Evolutionary conservation across 148 eudicot genomes (phyloP), one percentile per base, ranked within the genome.

Genomic region (Cornus controversa): DNA sequence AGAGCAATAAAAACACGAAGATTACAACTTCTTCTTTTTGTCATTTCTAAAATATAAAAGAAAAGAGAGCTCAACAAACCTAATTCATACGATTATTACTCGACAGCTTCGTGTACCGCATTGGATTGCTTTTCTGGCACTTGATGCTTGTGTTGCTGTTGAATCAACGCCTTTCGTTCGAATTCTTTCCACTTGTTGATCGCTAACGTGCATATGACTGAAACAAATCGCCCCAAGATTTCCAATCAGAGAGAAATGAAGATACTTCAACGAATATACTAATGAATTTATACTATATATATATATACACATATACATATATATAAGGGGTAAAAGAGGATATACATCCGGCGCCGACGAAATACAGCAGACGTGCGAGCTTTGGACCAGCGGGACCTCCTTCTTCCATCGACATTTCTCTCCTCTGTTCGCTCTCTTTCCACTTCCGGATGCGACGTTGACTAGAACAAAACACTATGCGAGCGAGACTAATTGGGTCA

Each of bases 321-420:
- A 8, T 40, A 9, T 40, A 0, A 6, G 45, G 45, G 45, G 42
- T 37, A 6, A 40, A 40, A 54, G 14, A 66, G 2, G 47, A 0
- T 40, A 5, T 79, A 86, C 90, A 77, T 78, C 86, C 90, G 80
- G 90, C 87, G 64, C 84, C 90, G 65, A 69, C 82, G 81, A 87
- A 87, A 68, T 78, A 80, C 65, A 85, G 77, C 69, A 84, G 76
- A n/a, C 90, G 87, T 6, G 65, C 68, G 11, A 87, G 71, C 80
- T 87, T 87, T 9, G 45, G 45, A 40, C 45, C 45, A 40, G 45
- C 45, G 6, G 84, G 82, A 18, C 75, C 87, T n/a, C 81, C 82
- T 42, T 84, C 87, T 28, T 83, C 90, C 31, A 81, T 86, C n/a
- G 83, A 71, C 28, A 82, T 82, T 20, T 80, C 78, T 29, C 34